phyloP scores from a whole-genome alignment of 768 basidiomycete genomes.

The Leccinum broughii region DNA sequence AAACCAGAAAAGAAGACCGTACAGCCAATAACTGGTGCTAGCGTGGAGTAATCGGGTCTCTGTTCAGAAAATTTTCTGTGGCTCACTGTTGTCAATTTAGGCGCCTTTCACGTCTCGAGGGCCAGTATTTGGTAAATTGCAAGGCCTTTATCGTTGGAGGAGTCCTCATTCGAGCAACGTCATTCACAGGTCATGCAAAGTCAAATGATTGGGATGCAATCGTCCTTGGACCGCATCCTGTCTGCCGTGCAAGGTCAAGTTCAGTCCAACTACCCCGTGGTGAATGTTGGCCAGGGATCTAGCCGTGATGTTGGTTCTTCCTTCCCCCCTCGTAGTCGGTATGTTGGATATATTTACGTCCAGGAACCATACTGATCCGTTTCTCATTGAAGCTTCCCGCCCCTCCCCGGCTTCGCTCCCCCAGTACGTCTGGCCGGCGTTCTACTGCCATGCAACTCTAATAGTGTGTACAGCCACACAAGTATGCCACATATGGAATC shows the following conservation, averaged over 20 bases:
- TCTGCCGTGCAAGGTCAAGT: slow-evolving; percentile 54
- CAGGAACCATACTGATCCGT: slow-evolving; percentile 29
- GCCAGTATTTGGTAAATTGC: slow-evolving; percentile 70
- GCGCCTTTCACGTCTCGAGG: slow-evolving; percentile 80
- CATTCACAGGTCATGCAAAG: slow-evolving; percentile 77
- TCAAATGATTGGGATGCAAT: slow-evolving; percentile 95
- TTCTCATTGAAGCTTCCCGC: slow-evolving; percentile 61
- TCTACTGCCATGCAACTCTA: slow-evolving; percentile 16
- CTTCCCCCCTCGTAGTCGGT: slow-evolving; percentile 34
- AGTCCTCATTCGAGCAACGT: slow-evolving; percentile 1
- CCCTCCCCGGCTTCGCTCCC: slow-evolving; percentile 88
- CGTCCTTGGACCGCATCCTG: slow-evolving; percentile 81
- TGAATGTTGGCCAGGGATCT: slow-evolving; percentile 19
- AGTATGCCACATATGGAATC: slow-evolving; percentile 90
- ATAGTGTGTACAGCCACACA: slow-evolving; percentile 61
- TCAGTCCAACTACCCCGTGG: slow-evolving; percentile 28
- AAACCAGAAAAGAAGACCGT: slow-evolving; percentile 87
- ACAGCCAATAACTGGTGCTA: slow-evolving; percentile 57
- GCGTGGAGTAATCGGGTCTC: slow-evolving; percentile 64
- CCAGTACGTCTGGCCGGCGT: slow-evolving; percentile 53
- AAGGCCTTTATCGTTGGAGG: neutral
- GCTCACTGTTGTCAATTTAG: slow-evolving; percentile 41
- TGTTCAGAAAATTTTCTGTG: slow-evolving; percentile 3
- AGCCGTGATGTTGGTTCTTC: slow-evolving; percentile 27
- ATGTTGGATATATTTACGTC: slow-evolving; percentile 30